Conservation (phyloP, 2,329 filamentous ascomycete genomes). For the Fusarium napiforme region DNA sequence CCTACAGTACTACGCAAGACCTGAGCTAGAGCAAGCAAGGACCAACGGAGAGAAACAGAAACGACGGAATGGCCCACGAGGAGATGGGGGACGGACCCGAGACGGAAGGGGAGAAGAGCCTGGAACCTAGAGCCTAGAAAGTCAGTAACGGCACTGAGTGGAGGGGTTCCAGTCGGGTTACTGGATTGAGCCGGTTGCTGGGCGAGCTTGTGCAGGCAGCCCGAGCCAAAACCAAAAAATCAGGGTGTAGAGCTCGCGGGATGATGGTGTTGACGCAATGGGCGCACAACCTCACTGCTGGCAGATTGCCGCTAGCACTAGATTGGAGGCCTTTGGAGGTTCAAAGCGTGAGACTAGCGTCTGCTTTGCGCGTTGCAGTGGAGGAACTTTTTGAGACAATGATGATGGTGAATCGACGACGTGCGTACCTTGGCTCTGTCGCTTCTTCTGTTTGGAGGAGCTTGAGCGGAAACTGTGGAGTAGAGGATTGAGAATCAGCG, state of each 20-base stretch:
- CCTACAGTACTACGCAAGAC: constrained; percentile 23
- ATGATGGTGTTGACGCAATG: constrained; percentile 47
- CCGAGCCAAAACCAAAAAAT: constrained; percentile 20
- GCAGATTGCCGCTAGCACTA: constrained; percentile 26
- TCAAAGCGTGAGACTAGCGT: constrained; percentile 33
- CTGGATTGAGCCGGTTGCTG: constrained; percentile 19
- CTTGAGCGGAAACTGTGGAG: constrained; percentile 21
- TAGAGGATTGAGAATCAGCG: constrained; percentile 21
- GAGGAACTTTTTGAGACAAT: constrained; percentile 36
- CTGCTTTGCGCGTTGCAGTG: constrained; percentile 11
- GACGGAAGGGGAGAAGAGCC: constrained; percentile 20
- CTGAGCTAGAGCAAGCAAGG: constrained; percentile 22
- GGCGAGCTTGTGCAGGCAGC: constrained; percentile 23
- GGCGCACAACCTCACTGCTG: constrained; percentile 36
- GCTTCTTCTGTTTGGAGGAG: constrained; percentile 7
- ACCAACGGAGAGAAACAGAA: constrained; percentile 20
- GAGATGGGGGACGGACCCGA: constrained; percentile 13
- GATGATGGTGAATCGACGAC: constrained; percentile 34
- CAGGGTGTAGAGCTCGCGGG: constrained; percentile 33
- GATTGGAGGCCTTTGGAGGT: constrained; percentile 27
- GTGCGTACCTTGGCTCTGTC: constrained; percentile 15
- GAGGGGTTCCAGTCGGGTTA: constrained; percentile 1
- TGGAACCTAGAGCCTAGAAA: constrained; percentile 27
- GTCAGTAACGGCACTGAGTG: constrained; percentile 25
- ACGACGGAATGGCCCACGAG: constrained; percentile 27